Percentiles rank a stretch among this genome's conserved stretches.
Evolutionary conservation across 2,329 filamentous ascomycete species (phyloP).

Genomic region (Chaetomiaceae sp.): DNA sequence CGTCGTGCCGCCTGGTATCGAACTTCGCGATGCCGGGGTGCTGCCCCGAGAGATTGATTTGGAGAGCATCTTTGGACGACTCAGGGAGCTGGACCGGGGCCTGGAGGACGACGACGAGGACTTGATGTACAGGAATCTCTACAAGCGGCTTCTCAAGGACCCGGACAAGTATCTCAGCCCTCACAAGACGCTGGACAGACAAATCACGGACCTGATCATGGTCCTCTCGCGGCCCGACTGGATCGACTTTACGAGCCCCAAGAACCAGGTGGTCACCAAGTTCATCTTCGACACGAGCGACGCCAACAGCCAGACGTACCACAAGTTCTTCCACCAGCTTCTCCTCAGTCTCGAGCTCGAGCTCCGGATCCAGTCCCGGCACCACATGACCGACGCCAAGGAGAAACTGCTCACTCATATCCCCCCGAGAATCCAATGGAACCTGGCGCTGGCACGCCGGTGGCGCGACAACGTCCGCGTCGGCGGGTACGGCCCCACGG

Average conservation of each 20-base stretch:
- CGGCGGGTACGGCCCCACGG: conserved; percentile 51
- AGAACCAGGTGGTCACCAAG: conserved; percentile 68
- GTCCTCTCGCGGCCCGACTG: conserved; percentile 64
- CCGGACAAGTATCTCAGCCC: conserved; percentile 58
- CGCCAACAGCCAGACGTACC: conserved; percentile 53
- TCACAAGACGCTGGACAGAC: conserved; percentile 61
- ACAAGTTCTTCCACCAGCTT: conserved; percentile 71
- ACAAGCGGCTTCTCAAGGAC: conserved; percentile 62
- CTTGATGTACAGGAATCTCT: conserved; percentile 59
- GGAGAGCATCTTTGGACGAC: conserved; percentile 51
- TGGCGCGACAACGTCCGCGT: conserved; percentile 69
- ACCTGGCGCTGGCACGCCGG: conserved; percentile 65
- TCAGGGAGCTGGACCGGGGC: conserved; percentile 53
- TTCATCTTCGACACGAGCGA: conserved; percentile 62
- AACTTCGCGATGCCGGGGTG: conserved; percentile 54
- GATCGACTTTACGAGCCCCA: conserved; percentile 66
- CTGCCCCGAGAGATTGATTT: conserved; percentile 58
- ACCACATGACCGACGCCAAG: conserved; percentile 59
- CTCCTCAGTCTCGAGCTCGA: conserved; percentile 68
- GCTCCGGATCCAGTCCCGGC: conserved; percentile 59
- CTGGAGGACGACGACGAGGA: conserved; percentile 54
- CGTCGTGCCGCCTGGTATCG: conserved; percentile 49
- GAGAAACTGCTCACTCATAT: conserved; percentile 60
- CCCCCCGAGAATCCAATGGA: conserved; percentile 67
- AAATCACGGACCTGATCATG: conserved; percentile 67